phyloP scores from a whole-genome alignment of 2,329 filamentous ascomycete species.

The Botrytis galanthina region DNA sequence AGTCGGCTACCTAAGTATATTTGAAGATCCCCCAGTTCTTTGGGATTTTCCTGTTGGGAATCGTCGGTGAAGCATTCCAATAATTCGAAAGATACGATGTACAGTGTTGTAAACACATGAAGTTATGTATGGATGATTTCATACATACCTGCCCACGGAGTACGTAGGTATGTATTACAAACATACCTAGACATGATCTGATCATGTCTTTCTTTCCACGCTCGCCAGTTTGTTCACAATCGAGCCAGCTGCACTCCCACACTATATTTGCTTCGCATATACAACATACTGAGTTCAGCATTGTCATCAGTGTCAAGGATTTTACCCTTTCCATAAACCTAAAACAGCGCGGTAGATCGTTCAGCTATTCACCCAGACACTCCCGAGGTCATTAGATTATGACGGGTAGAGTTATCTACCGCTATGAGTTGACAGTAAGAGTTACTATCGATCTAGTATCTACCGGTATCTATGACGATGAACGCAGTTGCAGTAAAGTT shows the following conservation, averaged over 20 bases:
- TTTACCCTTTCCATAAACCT: not conserved
- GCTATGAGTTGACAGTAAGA: not conserved
- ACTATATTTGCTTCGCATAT: not conserved
- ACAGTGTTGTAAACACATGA: not conserved
- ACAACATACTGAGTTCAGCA: not conserved
- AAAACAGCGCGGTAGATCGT: constrained; percentile 2
- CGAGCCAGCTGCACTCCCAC: not conserved
- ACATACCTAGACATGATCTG: not conserved
- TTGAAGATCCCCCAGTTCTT: not conserved
- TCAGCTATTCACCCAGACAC: not conserved
- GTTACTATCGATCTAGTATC: not conserved
- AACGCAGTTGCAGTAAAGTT: not conserved
- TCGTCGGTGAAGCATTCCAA: not conserved
- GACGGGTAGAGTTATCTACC: not conserved
- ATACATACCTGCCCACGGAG: not conserved
- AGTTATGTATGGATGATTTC: not conserved
- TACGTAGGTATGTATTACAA: not conserved
- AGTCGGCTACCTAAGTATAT: not conserved
- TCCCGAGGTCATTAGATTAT: not conserved
- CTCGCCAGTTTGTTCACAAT: not conserved
- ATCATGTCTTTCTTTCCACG: not conserved
- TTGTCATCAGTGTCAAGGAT: not conserved
- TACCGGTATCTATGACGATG: not conserved
- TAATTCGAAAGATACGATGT: not conserved
- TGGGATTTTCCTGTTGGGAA: not conserved